phyloP scores from a whole-genome alignment of 768 basidiomycete species.

The Baorangia bicolor region DNA sequence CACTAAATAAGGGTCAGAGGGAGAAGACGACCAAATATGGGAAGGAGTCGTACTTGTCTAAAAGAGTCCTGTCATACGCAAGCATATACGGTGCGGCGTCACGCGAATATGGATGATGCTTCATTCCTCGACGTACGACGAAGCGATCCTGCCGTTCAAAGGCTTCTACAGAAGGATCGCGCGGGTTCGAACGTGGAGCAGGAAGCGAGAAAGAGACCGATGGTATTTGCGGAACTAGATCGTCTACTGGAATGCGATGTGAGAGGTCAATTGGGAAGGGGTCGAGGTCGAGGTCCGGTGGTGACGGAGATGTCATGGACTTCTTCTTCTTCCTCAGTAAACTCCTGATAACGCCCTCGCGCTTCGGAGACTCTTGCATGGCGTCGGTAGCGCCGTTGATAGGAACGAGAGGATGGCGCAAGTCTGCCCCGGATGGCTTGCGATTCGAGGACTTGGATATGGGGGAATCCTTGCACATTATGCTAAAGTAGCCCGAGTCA shows the following conservation, averaged over 20 bases:
- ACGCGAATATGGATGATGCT: conserved; percentile 51
- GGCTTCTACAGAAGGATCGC: conserved; percentile 14
- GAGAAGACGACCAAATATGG: conserved; percentile 1
- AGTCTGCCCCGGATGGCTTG: conserved; percentile 14
- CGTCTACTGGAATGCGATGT: neutral
- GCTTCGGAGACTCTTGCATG: conserved; percentile 18
- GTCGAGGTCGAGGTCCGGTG: conserved; percentile 13
- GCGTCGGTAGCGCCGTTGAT: conserved; percentile 1
- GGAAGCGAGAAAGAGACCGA: neutral
- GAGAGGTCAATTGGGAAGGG: neutral
- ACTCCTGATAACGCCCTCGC: conserved; percentile 18
- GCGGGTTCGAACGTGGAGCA: neutral
- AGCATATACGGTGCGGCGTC: conserved; percentile 63
- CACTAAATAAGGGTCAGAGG: conserved; percentile 42
- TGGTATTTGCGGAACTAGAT: neutral
- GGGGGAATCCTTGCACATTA: conserved; percentile 24
- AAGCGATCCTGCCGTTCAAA: conserved; percentile 29
- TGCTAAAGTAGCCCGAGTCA: conserved; percentile 32
- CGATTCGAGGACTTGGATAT: conserved; percentile 5
- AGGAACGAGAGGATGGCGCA: conserved; percentile 9
- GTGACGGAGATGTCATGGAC: conserved; percentile 8
- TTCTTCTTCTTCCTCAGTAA: conserved; percentile 26
- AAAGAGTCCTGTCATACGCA: conserved; percentile 52
- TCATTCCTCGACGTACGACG: conserved; percentile 37
- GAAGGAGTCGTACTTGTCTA: conserved; percentile 53